Evolutionary conservation across 371 early-diverging fungal species (phyloP), one percentile per base, ranked within the genome.

Genomic region (Coemansia sp.): DNA sequence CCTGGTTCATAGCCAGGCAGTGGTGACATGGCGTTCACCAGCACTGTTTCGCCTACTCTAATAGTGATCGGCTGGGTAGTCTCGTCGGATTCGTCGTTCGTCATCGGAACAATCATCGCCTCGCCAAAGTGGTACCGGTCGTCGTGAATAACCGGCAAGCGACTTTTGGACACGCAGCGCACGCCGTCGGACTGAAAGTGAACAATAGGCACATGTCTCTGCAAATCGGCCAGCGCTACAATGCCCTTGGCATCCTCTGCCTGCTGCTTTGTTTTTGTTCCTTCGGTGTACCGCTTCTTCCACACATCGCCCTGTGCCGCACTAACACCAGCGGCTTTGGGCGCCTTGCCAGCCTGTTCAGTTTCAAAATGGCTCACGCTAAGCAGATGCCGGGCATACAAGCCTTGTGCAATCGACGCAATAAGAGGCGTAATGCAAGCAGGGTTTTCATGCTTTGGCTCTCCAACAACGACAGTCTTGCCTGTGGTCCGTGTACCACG

Each of bases 401-500:
- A 69, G 8, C 80, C 83, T 54, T 78, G 72, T 34, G 85, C 82
- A 27, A 84, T 73, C 0, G 74, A 69, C 4, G 79, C 72, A 37
- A 84, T 79, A 37, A 80, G 81, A 4, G 81, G 75, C 0, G 85
- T 85, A 2, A 85, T 80, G 24, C 84, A 82, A 5, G 84, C 81
- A 1, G 76, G 79, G 53, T 81, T 83, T 34, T 78, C 74, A 5
- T 57, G 51, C n/a, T 66, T 74, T 14, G 75, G 59, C 48, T 69
- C 63, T 31, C 70, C 71, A 51, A 26, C 13, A 11, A 34, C 21
- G 6, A 42, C 27, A 58, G 39, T 26, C 18, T 39, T 58, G n/a
- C 29, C 42, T 2, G 60, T 54, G 24, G 66, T 63, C 3, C 66
- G 63, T n/a, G 64, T 40, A 24, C 63, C 53, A 14, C 67, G 68